Evolutionary conservation across 345 rosid species (phyloP).

Genomic region (Xanthoceras sorbifolium): DNA sequence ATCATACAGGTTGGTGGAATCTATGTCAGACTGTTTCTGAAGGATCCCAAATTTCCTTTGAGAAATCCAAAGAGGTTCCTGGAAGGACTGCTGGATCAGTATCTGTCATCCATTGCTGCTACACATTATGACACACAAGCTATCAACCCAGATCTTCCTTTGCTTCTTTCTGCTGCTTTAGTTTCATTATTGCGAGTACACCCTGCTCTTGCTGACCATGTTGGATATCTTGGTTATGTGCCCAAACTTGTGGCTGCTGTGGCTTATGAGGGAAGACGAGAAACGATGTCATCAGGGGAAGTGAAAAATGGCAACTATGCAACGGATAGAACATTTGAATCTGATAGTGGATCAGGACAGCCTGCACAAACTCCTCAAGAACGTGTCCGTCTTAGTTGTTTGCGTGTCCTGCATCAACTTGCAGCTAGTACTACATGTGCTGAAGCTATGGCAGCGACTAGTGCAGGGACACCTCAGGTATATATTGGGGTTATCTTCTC

Average conservation of each 20-base stretch:
- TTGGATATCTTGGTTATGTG: slow-evolving; percentile 96
- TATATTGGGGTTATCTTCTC: slow-evolving; percentile 6
- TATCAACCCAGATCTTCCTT: slow-evolving; percentile 88
- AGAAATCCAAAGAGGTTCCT: slow-evolving; percentile 94
- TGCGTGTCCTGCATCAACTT: slow-evolving; percentile 97
- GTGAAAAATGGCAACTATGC: slow-evolving; percentile 47
- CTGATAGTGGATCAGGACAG: slow-evolving; percentile 53
- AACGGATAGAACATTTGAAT: slow-evolving; percentile 49
- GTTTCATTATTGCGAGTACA: slow-evolving; percentile 97
- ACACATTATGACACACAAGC: slow-evolving; percentile 80
- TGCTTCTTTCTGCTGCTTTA: slow-evolving; percentile 97
- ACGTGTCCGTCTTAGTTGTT: slow-evolving; percentile 96
- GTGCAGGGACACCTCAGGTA: slow-evolving; percentile 93
- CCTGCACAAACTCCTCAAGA: slow-evolving; percentile 90
- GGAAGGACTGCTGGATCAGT: slow-evolving; percentile 97
- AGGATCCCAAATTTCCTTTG: slow-evolving; percentile 97
- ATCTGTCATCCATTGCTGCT: slow-evolving; percentile 89
- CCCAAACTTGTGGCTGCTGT: slow-evolving; percentile 98
- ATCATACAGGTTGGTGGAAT: slow-evolving; percentile 90
- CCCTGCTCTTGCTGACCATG: slow-evolving; percentile 98
- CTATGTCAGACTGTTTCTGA: slow-evolving; percentile 86
- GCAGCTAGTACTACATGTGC: slow-evolving; percentile 96
- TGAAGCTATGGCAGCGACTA: slow-evolving; percentile 99
- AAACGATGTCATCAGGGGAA: slow-evolving; percentile 82
- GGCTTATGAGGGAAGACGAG: slow-evolving; percentile 91